Base-by-base conservation (phyloP, 2,329 filamentous ascomycete species). In the Trichoderma aggressivum region DNA sequence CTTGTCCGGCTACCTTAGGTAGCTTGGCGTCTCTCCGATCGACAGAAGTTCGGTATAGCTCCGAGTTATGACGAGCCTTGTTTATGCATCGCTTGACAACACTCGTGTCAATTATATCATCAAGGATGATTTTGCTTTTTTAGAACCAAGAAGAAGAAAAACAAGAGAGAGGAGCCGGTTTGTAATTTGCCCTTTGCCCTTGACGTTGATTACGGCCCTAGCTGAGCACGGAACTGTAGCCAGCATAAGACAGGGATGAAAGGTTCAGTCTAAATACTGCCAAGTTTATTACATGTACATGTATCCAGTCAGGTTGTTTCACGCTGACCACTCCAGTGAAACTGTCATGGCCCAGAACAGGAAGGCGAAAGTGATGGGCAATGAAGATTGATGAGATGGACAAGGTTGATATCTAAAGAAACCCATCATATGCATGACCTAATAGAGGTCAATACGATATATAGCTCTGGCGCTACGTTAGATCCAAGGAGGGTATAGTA, bases 31-130 rank as follows among this genome's bases (percentile, higher is more conserved):
- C 39, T 26, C 47, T n/a, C n/a, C 16, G 65, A 68, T 68, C 56
- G 56, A 53, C 65, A 61, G 32, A 32, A 53, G n/a, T 53, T 21
- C 43, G 43, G 43, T 14, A 53, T 56, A 59, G 30, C 39, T 67
- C 55, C 65, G 55, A 60, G 36, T 32, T 68, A 60, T 61, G 65
- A 68, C 65, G 65, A 61, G 65, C 39, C 26, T 34, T 32, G 8
- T 34, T 60, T 61, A 68, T 68, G 65, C 65, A 28, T 36, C 34
- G n/a, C 8, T 24, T 30, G 34, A 53, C 21, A 55, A 64, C n/a
- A 55, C 47, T 32, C 18, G 26, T 43, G 30, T 61, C 6, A 26
- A 36, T 59, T 24, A 36, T 30, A 30, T 30, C 26, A 56, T 56
- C 43, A 56, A 18, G 26, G 53, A 2, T 12, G 21, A 64, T 53